Base-by-base conservation (phyloP, 352 stramenopile species). In the Blastocystis hominis region DNA sequence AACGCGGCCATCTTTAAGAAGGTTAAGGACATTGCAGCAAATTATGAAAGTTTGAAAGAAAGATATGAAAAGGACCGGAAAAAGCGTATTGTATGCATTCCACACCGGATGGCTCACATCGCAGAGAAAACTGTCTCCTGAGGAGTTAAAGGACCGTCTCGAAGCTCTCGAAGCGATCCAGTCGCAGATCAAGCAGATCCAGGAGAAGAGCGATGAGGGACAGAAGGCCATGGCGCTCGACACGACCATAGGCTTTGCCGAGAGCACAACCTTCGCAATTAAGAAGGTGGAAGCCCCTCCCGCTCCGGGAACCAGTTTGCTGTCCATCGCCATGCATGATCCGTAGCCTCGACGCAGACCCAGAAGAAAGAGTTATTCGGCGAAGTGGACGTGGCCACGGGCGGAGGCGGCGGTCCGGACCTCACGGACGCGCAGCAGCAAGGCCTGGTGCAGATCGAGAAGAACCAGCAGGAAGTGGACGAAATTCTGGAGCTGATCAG, bases 401-500 rank as follows among this genome's bases (percentile, higher is more conserved):
- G 50, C 24, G 17, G 7, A 17, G 40, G 47, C 7, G 76, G 76
- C 20, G 77, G 77, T 56, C 77, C 77, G 5, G 77, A 87, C 13
- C 66, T 87, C 30, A 87, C 77, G n/a, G 77, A 87, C 36, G 46
- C 77, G 1, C 77, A 87, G 34, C 77, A 87, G 55, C 77, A 87
- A 38, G 66, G 66, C 36, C 47, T 87, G 20, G 53, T 87, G 4
- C 77, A 87, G 66, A 87, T 87, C 34, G 77, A 87, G 20, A 36
- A 64, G 44, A 87, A 87, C 55, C 77, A 87, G 50, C 77, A 87
- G 66, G 77, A 87, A 34, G 62, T 87, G 62, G 55, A 87, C 55
- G 55, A 87, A 47, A 78, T 87, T 53, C 61, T 87, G 47, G 77
- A 87, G 66, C 77, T 87, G 62, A 87, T 87, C 17, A 78, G 62